Percentiles rank a stretch among this genome's conserved stretches.
These are phyloP conservation scores for Amanita polypyramis DNA, from an alignment of 768 basidiomycete genomes.

Conservation along the genomic window DNA sequence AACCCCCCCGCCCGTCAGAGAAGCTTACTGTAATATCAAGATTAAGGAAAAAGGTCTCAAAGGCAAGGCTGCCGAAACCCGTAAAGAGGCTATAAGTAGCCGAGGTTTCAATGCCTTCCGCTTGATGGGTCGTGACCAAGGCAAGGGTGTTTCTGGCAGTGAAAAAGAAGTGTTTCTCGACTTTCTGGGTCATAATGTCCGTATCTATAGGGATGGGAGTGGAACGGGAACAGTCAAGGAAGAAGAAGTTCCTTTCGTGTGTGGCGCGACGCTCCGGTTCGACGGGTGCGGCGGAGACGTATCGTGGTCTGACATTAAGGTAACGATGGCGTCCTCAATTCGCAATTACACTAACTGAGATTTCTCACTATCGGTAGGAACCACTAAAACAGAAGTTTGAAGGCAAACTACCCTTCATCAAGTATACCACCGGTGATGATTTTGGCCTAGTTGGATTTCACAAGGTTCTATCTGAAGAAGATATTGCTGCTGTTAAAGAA, in stretches of 20 bases:
- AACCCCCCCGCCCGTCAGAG: constrained; percentile 27
- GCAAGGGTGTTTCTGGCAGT: constrained; percentile 18
- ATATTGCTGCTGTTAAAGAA: constrained; percentile 59
- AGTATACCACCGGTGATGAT: constrained; percentile 34
- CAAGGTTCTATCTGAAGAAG: constrained; percentile 61
- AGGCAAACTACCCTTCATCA: constrained; percentile 40
- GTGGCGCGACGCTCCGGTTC: constrained; percentile 45
- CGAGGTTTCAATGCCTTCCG: constrained; percentile 76
- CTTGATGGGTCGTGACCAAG: constrained; percentile 38
- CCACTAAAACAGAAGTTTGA: constrained; percentile 42
- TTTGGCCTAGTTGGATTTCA: constrained; percentile 50
- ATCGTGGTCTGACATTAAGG: constrained; percentile 42
- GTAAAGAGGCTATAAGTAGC: constrained; percentile 41
- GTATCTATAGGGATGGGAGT: constrained; percentile 50
- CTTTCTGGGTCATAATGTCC: constrained; percentile 62
- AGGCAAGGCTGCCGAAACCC: constrained; percentile 54
- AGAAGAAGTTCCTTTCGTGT: constrained; percentile 43
- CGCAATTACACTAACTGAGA: not conserved
- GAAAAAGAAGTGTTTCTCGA: constrained; percentile 60
- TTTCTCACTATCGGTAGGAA: constrained; percentile 17
- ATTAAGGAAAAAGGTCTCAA: constrained; percentile 88
- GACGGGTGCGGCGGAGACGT: constrained; percentile 46
- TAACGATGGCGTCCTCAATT: constrained; percentile 6
- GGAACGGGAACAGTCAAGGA: constrained; percentile 56
- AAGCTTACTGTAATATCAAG: constrained; percentile 91